These are phyloP conservation scores for Exophiala lecanii-corni DNA, from an alignment of 2,329 filamentous ascomycete genomes.

Conservation along the genomic window DNA sequence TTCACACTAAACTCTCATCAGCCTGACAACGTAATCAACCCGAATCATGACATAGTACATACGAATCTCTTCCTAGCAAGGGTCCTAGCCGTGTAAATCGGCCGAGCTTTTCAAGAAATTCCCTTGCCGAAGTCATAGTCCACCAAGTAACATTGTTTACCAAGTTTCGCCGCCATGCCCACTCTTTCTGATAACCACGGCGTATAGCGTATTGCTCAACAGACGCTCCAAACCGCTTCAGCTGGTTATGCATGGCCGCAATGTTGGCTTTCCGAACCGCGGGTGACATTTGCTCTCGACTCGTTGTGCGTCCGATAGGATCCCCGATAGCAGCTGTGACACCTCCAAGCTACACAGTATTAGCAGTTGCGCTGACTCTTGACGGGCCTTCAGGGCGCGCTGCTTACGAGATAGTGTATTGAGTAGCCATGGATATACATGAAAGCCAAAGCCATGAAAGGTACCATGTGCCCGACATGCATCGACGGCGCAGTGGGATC, in stretches of 20 bases:
- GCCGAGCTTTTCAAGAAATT: slow-evolving; percentile 71
- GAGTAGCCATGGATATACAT: slow-evolving; percentile 46
- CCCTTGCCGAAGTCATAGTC: slow-evolving; percentile 64
- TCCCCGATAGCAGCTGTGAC: slow-evolving; percentile 45
- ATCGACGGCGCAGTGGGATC: slow-evolving; percentile 48
- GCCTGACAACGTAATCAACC: background rate
- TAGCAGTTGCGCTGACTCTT: slow-evolving; percentile 11
- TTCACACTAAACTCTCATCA: slow-evolving; percentile 53
- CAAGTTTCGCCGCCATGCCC: slow-evolving; percentile 63
- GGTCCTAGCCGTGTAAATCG: slow-evolving; percentile 71
- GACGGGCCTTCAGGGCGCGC: background rate
- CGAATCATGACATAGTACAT: slow-evolving; percentile 39
- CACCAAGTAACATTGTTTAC: slow-evolving; percentile 85
- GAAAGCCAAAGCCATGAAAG: slow-evolving; percentile 49
- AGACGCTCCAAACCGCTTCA: slow-evolving; percentile 65
- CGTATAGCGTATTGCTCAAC: slow-evolving; percentile 62
- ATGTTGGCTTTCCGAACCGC: slow-evolving; percentile 43
- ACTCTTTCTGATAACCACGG: slow-evolving; percentile 60
- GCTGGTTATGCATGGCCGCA: slow-evolving; percentile 45
- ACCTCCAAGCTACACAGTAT: slow-evolving; percentile 40
- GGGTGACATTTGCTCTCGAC: slow-evolving; percentile 35
- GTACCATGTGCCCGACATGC: slow-evolving; percentile 49
- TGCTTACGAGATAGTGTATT: slow-evolving; percentile 42
- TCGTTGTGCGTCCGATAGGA: slow-evolving; percentile 41
- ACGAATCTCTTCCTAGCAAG: slow-evolving; percentile 86